phyloP scores from a whole-genome alignment of 108 stramenopile species.

The Nannochloropsis oceanica region DNA sequence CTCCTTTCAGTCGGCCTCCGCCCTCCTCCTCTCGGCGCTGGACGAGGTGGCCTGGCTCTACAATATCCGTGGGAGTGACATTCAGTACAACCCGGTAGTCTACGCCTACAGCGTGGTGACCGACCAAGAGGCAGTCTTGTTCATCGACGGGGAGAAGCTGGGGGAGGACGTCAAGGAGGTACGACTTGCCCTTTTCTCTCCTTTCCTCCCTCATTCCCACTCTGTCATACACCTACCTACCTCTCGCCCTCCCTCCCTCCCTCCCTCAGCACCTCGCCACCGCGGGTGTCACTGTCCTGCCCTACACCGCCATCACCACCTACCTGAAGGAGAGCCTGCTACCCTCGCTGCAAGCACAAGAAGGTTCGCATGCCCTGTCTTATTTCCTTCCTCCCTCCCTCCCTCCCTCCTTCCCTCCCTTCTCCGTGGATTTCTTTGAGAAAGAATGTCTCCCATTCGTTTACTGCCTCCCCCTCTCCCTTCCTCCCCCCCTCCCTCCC shows the following conservation, averaged over 20 bases:
- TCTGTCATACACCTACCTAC: background rate
- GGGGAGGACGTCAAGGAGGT: constrained; percentile 11
- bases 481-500: too few species aligned
- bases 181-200: background rate
- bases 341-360: too few species aligned
- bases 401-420: too few species aligned
- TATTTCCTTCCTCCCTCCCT: too few species aligned
- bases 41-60: constrained; percentile 90
- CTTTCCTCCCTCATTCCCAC: background rate
- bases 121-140: constrained; percentile 8
- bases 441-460: too few species aligned
- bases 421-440: too few species aligned
- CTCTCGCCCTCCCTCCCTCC: background rate
- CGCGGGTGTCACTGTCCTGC: constrained; percentile 5
- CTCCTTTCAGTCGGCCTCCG: constrained; percentile 21
- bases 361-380: too few species aligned
- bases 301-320: constrained; percentile 9
- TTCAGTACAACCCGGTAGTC: constrained; percentile 61
- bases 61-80: constrained; percentile 73
- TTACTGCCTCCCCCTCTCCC: too few species aligned
- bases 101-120: constrained; percentile 69
- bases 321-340: too few species aligned
- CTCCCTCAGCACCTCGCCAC: constrained; percentile 3
- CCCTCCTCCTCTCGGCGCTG: constrained; percentile 66
- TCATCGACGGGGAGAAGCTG: constrained; percentile 28